Conservation (phyloP, 2,329 filamentous ascomycete genomes). For the Cyphellophora europaea region DNA sequence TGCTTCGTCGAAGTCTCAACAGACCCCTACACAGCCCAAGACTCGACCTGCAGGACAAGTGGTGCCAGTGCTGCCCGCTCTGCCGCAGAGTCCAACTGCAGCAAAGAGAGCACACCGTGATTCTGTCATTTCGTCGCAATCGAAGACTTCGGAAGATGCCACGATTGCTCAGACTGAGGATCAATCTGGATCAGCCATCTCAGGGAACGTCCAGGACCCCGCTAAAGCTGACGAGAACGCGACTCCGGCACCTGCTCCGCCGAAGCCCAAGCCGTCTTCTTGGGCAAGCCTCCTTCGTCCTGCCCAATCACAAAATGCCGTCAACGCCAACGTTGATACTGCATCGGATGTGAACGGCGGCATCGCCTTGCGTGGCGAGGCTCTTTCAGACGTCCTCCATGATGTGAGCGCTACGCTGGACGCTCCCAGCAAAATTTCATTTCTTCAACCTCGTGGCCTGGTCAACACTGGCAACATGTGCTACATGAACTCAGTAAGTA, state of each 20-base stretch:
- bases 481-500: slow-evolving; percentile 95
- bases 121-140: slow-evolving; percentile 24
- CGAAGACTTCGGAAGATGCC: slow-evolving; percentile 21
- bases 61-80: slow-evolving; percentile 42
- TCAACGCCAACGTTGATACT: slow-evolving; percentile 15
- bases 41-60: slow-evolving; percentile 26
- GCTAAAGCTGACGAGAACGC: slow-evolving; percentile 23
- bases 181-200: slow-evolving; percentile 1
- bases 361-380: slow-evolving; percentile 43
- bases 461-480: slow-evolving; percentile 99
- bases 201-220: neutral
- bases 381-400: slow-evolving; percentile 67
- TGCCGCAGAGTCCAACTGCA: slow-evolving; percentile 28
- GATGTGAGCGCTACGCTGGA: slow-evolving; percentile 56
- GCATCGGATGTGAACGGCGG: slow-evolving; percentile 28
- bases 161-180: slow-evolving; percentile 7
- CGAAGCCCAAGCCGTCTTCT: slow-evolving; percentile 36
- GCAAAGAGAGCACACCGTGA: slow-evolving; percentile 28
- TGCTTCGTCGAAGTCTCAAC: slow-evolving; percentile 22
- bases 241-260: slow-evolving; percentile 36
- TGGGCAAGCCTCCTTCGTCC: slow-evolving; percentile 61
- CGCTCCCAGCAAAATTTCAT: slow-evolving; percentile 53
- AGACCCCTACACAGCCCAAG: slow-evolving; percentile 23
- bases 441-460: slow-evolving; percentile 84
- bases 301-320: slow-evolving; percentile 21